Percentiles rank a stretch among this genome's conserved stretches.
Conservation (phyloP, 2,329 filamentous ascomycete genomes). For the Pezicula neosporulosa region DNA sequence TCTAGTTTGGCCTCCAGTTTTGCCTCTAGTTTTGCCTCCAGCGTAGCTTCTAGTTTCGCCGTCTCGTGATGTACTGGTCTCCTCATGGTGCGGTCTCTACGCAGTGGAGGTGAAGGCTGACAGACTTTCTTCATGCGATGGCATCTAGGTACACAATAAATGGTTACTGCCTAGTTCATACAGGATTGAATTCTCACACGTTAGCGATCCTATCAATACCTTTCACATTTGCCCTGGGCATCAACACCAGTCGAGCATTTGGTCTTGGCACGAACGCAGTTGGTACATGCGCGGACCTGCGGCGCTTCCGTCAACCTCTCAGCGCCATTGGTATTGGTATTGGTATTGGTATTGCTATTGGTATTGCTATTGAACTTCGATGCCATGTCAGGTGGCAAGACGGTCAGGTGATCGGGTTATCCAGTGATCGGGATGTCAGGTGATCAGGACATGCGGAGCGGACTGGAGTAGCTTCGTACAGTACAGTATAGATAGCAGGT, state of each 20-base stretch:
- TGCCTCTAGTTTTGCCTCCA: not conserved
- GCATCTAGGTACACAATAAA: constrained; percentile 3
- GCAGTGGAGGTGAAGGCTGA: constrained; percentile 6
- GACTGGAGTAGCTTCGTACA: not conserved
- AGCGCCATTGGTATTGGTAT: not conserved
- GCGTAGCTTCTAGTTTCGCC: constrained; percentile 4
- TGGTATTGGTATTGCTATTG: no score
- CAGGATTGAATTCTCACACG: not conserved
- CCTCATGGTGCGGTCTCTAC: not conserved
- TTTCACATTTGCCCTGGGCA: not conserved
- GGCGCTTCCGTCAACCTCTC: not conserved
- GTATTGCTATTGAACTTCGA: not conserved
- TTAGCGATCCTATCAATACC: not conserved
- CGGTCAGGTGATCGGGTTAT: no score
- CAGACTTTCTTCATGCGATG: constrained; percentile 7
- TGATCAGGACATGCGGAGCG: not conserved
- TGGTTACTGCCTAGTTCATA: not conserved
- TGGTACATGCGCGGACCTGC: not conserved
- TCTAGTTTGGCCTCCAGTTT: constrained; percentile 1
- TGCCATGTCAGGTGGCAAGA: not conserved
- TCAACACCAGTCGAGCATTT: not conserved
- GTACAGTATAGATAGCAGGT: not conserved
- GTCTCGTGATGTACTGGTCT: not conserved
- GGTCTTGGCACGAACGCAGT: constrained; percentile 1
- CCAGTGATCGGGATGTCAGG: no score